Conservation (phyloP, 768 basidiomycete genomes). For the Suillus cothurnatus region DNA sequence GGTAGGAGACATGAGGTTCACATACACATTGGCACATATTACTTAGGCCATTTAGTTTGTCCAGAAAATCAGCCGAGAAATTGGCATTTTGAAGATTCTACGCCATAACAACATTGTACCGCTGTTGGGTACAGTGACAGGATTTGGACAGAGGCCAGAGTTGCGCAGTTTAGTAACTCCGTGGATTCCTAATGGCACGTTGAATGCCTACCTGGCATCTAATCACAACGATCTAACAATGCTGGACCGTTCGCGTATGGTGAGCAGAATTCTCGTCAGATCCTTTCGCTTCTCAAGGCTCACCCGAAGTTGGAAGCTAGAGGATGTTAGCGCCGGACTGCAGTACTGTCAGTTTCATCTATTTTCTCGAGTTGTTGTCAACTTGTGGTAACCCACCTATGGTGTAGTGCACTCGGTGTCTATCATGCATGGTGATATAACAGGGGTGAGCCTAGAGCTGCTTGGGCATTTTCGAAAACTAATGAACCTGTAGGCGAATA, state of each 20-base stretch:
- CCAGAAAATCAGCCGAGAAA: background rate
- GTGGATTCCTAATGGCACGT: background rate
- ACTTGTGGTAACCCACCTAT: too few relatives aligned
- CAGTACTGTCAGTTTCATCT: too few relatives aligned
- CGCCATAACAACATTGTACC: background rate
- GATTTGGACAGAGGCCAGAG: background rate
- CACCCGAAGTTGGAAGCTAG: too few relatives aligned
- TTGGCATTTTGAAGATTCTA: background rate
- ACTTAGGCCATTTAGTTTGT: background rate
- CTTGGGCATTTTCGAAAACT: too few relatives aligned
- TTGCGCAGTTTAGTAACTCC: background rate
- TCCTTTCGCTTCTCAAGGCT: too few relatives aligned
- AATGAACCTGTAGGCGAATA: too few relatives aligned
- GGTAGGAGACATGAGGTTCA: too few relatives aligned
- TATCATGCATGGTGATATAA: too few relatives aligned
- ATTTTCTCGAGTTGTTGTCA: too few relatives aligned
- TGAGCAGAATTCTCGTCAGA: background rate
- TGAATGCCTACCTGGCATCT: background rate
- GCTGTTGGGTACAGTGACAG: background rate
- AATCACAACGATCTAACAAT: background rate
- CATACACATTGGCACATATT: background rate
- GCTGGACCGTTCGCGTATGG: background rate
- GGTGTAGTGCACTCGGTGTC: too few relatives aligned
- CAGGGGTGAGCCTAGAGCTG: too few relatives aligned
- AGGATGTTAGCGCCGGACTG: too few relatives aligned